phyloP scores from a whole-genome alignment of 2,329 filamentous ascomycete genomes.

The Pseudonectria buxi region DNA sequence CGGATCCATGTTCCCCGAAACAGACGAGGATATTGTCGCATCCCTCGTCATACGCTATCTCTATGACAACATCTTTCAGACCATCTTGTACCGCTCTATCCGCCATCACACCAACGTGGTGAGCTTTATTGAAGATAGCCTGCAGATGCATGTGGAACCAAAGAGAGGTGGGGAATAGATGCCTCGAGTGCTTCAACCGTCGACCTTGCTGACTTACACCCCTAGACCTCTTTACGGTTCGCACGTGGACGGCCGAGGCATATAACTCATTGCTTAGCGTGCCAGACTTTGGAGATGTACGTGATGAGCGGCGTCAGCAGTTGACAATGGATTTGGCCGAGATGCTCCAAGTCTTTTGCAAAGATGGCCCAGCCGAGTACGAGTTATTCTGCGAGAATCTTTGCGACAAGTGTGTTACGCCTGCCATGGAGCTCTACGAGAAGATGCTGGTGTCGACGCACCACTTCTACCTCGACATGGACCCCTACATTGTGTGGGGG shows the following conservation, averaged over 20 bases:
- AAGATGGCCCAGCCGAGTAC: slow-evolving; percentile 14
- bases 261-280: slow-evolving; percentile 29
- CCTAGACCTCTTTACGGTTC: slow-evolving; percentile 29
- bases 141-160: slow-evolving; percentile 29
- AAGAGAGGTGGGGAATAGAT: slow-evolving; percentile 26
- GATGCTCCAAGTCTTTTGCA: slow-evolving; percentile 23
- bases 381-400: slow-evolving; percentile 17
- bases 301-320: slow-evolving; percentile 17
- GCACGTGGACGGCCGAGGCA: slow-evolving; percentile 33
- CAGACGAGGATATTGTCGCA: slow-evolving; percentile 31
- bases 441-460: slow-evolving; percentile 32
- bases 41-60: slow-evolving; percentile 30
- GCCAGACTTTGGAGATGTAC: slow-evolving; percentile 21
- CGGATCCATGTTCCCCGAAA: slow-evolving; percentile 28
- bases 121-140: slow-evolving; percentile 27
- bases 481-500: slow-evolving; percentile 23
- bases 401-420: slow-evolving; percentile 24
- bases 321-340: slow-evolving; percentile 23
- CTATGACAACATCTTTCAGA: slow-evolving; percentile 30
- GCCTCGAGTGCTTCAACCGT: background rate
- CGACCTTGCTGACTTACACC: background rate
- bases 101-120: slow-evolving; percentile 20
- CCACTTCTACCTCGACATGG: slow-evolving; percentile 31
- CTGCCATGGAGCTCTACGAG: slow-evolving; percentile 32
- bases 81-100: slow-evolving; percentile 23